Conservation (phyloP, 1,284 basidiomycete species). For the Porodaedalea pini region DNA sequence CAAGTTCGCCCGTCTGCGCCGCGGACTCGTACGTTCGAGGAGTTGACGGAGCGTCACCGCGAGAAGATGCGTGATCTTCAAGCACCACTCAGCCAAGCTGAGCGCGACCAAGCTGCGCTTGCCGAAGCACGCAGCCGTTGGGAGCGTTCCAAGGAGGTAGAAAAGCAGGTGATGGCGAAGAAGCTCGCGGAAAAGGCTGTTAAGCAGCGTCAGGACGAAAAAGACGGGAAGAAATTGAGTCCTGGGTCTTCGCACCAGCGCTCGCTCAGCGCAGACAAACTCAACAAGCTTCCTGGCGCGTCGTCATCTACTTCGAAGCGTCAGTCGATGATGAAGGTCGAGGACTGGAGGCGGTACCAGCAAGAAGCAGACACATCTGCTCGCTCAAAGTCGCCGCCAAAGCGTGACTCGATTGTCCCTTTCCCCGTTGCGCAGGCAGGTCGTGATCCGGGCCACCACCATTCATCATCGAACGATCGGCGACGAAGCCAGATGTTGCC, state of each 20-base stretch:
- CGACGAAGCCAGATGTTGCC: slow-evolving; percentile 23
- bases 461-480: slow-evolving; percentile 22
- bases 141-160: slow-evolving; percentile 67
- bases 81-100: slow-evolving; percentile 66
- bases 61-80: slow-evolving; percentile 75
- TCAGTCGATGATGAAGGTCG: slow-evolving; percentile 71
- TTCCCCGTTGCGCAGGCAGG: slow-evolving; percentile 33
- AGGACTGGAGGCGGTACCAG: slow-evolving; percentile 77
- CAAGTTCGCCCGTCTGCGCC: slow-evolving; percentile 35
- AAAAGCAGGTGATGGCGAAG: slow-evolving; percentile 64
- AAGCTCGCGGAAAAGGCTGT: slow-evolving; percentile 66
- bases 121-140: slow-evolving; percentile 67
- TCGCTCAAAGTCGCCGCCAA: slow-evolving; percentile 3
- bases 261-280: slow-evolving; percentile 55
- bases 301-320: slow-evolving; percentile 45
- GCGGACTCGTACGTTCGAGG: slow-evolving; percentile 71
- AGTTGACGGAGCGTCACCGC: slow-evolving; percentile 75
- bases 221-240: slow-evolving; percentile 36
- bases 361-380: slow-evolving; percentile 34
- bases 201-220: slow-evolving; percentile 39
- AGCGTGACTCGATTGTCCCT: slow-evolving; percentile 31
- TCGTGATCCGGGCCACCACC: slow-evolving; percentile 23
- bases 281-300: slow-evolving; percentile 41
- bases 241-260: slow-evolving; percentile 39
- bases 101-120: slow-evolving; percentile 67